Percentiles rank a stretch among this genome's conserved stretches.
Evolutionary conservation across 2,329 filamentous ascomycete genomes (phyloP).

Genomic region (Alternaria novae-zelandiae): DNA sequence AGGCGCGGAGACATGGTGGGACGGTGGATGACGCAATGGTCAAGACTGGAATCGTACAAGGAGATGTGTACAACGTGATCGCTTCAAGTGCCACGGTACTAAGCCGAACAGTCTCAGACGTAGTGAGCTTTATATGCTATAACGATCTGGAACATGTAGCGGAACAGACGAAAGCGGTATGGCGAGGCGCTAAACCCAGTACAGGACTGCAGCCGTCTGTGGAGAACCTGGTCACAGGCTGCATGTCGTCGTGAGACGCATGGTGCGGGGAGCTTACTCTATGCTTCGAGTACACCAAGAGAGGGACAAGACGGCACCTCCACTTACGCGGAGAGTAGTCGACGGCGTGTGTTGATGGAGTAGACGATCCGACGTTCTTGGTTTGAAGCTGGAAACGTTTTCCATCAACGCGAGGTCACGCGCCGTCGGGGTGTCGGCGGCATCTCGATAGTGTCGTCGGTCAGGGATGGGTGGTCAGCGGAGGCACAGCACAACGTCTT

Average conservation of each 20-base stretch:
- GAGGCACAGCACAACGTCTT: background rate
- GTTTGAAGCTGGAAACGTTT: background rate
- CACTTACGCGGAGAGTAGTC: background rate
- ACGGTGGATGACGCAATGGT: background rate
- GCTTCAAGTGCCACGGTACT: background rate
- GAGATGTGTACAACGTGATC: background rate
- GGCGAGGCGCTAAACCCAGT: constrained; percentile 18
- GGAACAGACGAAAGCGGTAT: constrained; percentile 12
- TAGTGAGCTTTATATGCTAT: constrained; percentile 6
- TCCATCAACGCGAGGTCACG: background rate
- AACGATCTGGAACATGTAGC: constrained; percentile 1
- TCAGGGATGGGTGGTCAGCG: background rate
- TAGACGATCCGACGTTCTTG: background rate
- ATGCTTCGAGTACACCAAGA: background rate
- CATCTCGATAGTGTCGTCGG: background rate
- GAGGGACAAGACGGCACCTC: background rate
- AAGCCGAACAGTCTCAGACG: background rate
- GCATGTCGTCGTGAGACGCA: background rate
- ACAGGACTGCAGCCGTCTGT: constrained; percentile 12
- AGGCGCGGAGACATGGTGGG: constrained; percentile 24
- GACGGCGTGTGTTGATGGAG: background rate
- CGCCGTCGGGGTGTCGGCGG: background rate
- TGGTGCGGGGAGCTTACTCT: constrained; percentile 4
- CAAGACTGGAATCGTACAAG: background rate
- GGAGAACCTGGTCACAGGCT: constrained; percentile 2